Conservation (phyloP, 208 protist genomes). For the Leishmania guyanensis region DNA sequence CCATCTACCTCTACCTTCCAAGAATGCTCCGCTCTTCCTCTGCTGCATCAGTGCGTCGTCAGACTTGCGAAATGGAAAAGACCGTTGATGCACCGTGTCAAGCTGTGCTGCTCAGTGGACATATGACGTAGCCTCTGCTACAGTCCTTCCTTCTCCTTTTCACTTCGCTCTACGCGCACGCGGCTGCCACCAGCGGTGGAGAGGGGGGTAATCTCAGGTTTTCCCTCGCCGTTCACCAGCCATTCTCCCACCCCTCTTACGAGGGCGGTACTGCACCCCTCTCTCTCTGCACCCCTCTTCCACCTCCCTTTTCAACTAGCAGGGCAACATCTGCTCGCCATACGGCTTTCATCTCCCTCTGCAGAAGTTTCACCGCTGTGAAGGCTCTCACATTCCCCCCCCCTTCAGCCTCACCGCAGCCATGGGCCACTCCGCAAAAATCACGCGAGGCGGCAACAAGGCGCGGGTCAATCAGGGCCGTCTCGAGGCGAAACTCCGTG, state of each 20-base stretch:
- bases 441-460: conserved; percentile 89
- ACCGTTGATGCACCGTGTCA: neutral
- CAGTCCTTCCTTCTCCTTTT: neutral
- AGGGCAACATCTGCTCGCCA: neutral
- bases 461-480: conserved; percentile 74
- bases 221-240: neutral
- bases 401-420: neutral
- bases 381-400: neutral
- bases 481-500: conserved; percentile 71
- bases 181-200: neutral
- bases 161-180: neutral
- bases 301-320: neutral
- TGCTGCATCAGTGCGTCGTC: neutral
- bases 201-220: neutral
- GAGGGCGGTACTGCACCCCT: neutral
- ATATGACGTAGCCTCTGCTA: neutral
- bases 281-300: neutral
- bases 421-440: conserved; percentile 87
- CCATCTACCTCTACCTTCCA: neutral
- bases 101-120: neutral
- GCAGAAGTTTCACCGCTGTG: neutral
- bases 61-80: neutral
- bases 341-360: neutral
- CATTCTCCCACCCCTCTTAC: neutral
- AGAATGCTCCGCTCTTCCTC: neutral